Evolutionary conservation across 139 green algal species (phyloP).

Genomic region (Zygnema circumcarinatum): DNA sequence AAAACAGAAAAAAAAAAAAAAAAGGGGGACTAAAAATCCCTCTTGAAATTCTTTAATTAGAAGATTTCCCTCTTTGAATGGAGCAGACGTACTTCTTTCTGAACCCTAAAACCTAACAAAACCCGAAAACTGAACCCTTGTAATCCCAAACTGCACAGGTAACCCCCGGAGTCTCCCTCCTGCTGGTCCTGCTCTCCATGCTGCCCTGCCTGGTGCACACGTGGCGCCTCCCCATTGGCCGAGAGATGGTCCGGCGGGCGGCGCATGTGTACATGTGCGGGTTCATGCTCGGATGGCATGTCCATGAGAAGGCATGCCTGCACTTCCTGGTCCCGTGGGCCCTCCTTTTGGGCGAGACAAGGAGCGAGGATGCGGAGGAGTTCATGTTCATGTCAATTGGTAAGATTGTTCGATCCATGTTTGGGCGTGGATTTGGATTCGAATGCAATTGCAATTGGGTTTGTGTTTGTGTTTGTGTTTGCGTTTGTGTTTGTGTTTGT

Average conservation of each 20-base stretch:
- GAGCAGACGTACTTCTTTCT: too few relatives aligned
- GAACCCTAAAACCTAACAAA: too few relatives aligned
- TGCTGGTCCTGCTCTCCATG: constrained; percentile 72
- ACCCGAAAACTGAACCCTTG: too few relatives aligned
- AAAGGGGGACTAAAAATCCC: constrained; percentile 11
- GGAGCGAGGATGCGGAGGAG: not conserved
- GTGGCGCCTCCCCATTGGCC: constrained; percentile 47
- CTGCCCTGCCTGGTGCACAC: constrained; percentile 71
- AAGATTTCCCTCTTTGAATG: too few relatives aligned
- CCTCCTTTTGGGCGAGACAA: constrained; percentile 56
- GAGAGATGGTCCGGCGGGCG: constrained; percentile 29
- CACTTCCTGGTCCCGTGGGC: constrained; percentile 72
- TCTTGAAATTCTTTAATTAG: not conserved
- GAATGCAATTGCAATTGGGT: not conserved
- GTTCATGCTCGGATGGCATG: constrained; percentile 92
- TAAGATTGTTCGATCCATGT: constrained; percentile 12
- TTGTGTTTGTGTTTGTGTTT: constrained; percentile 16
- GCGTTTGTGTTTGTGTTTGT: not conserved
- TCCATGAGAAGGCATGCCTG: constrained; percentile 95
- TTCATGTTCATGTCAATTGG: constrained; percentile 52
- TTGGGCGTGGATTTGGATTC: not conserved
- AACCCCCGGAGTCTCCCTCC: constrained; percentile 33
- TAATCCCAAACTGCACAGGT: too few relatives aligned
- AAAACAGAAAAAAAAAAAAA: too few relatives aligned
- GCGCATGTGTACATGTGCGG: constrained; percentile 70